Evolutionary conservation across 2,329 filamentous ascomycete genomes (phyloP).

Genomic region (Pseudogymnoascus sp.): DNA sequence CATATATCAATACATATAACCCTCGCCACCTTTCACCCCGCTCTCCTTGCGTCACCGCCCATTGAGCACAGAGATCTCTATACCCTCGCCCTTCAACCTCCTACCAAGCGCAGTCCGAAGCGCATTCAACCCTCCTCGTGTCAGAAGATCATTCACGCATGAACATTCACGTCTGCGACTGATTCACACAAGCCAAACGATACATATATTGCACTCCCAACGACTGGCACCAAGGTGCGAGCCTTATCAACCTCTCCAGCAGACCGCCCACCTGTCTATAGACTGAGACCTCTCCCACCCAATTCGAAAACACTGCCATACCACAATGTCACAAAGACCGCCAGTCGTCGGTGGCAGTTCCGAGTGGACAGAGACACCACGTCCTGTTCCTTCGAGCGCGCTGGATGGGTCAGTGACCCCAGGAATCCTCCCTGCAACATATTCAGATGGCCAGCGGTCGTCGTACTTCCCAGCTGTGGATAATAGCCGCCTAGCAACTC

Average conservation of each 20-base stretch:
- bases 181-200: not conserved
- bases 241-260: constrained; percentile 3
- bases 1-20: not conserved
- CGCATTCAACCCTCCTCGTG: not conserved
- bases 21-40: not conserved
- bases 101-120: not conserved
- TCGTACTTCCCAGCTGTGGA: constrained; percentile 8
- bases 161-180: not conserved
- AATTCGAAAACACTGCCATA: not conserved
- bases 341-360: not conserved
- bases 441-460: not conserved
- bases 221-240: constrained; percentile 1
- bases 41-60: not conserved
- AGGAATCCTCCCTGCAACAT: not conserved
- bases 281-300: not conserved
- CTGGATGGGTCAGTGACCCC: not conserved
- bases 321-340: not conserved
- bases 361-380: not conserved
- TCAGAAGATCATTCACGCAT: not conserved
- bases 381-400: not conserved
- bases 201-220: not conserved
- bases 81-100: not conserved
- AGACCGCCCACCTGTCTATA: not conserved
- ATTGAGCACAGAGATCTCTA: not conserved
- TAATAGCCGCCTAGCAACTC: constrained; percentile 32